Evolutionary conservation across 306 rosid species (phyloP).

Genomic region (Vigna mungo): DNA sequence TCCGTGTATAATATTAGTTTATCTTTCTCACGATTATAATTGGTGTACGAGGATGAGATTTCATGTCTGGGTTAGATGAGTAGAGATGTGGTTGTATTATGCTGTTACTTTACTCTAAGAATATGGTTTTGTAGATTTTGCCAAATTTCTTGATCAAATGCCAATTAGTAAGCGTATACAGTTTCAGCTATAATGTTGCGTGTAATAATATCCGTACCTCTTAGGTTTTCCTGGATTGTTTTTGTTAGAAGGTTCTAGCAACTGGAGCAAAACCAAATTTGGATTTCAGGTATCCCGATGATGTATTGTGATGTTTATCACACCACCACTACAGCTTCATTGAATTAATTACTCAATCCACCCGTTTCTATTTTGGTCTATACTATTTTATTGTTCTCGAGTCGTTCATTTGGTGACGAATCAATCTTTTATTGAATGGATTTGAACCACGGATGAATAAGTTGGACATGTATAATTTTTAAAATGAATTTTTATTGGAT

Average conservation of each 20-base stretch:
- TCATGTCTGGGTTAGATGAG: constrained; percentile 24
- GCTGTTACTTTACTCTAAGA: neutral
- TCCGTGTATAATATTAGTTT: constrained; percentile 43
- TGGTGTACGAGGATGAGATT: constrained; percentile 21
- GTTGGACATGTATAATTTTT: too few species aligned
- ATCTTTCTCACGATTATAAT: constrained; percentile 28
- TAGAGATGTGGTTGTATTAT: constrained; percentile 3
- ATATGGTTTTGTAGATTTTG: neutral
- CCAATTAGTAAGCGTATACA: neutral
- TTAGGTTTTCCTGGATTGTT: neutral
- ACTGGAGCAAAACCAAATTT: neutral
- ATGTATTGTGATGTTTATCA: too few species aligned
- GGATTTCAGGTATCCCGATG: neutral
- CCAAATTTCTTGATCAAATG: constrained; percentile 3
- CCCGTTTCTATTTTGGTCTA: too few species aligned
- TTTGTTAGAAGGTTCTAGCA: neutral
- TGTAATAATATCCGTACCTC: too few species aligned
- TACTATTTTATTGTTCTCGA: too few species aligned
- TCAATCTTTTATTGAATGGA: too few species aligned
- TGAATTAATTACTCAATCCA: too few species aligned
- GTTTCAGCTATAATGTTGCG: neutral
- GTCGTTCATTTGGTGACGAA: too few species aligned
- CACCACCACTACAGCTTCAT: too few species aligned
- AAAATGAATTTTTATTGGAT: too few species aligned
- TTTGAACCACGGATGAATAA: too few species aligned